Evolutionary conservation across 73 alveolate species (phyloP), one percentile per base, ranked within the genome.

Genomic region (Paramecium primaurelia): DNA sequence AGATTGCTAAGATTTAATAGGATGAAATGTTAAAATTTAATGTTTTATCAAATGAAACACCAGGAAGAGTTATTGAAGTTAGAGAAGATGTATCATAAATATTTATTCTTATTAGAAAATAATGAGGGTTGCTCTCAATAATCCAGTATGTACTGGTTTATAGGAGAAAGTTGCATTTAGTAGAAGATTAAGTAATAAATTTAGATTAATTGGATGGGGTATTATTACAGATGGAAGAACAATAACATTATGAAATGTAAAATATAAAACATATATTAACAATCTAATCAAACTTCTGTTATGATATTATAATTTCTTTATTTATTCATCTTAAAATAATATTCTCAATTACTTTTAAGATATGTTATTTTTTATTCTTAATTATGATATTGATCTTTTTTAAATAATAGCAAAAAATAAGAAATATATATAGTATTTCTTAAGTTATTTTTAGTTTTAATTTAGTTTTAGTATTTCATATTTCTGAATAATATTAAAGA

Each of bases 31-130:
- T 93, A 58, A 93, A 89, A 92, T 88, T 93, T 45, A 93, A 93
- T 93, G 96, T 93, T 7, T 92, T 95, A n/a, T 86, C 95, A 26
- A 93, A 95, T 26, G 92, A 93, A 93, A 92, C 96, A 36, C 93
- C 95, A 49, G 96, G 95, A n/a, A 92, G 92, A 64, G 96, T 93
- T 14, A 28, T 93, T 12, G 95, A 89, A 71, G 90, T 93, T 60
- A 77, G 60, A 58, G 92, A 92, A 32, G 93, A 69, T 58, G 87
- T 71, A 68, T 68, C 1, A 54, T 54, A 54, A 51, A 2, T 71
- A 10, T 42, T 44, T n/a, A 22, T n/a, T 6, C 37, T n/a, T 30
- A 11, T 54, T 42, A 89, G 94, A 89, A 71, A 71, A 64, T 71
- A 49, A 89, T 89, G 94, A 89, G 92, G 34, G 94, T 93, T 26